These are phyloP conservation scores for Cryphonectria parasitica DNA, from an alignment of 2,329 filamentous ascomycete species.

Conservation along the genomic window DNA sequence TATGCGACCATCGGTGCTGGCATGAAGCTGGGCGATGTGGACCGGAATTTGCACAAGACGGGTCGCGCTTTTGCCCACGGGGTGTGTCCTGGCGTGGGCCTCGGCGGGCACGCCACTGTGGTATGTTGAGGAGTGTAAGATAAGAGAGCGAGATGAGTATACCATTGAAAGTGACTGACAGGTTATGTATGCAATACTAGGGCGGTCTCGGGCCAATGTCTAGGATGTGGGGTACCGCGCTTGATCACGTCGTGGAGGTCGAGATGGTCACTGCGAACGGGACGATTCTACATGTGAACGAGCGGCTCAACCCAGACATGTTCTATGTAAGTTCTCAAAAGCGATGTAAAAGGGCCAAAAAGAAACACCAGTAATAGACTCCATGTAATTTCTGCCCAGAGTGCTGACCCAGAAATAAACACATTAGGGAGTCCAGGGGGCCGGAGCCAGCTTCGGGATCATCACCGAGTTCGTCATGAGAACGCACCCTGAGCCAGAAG, in stretches of 20 bases:
- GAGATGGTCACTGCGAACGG: conserved; percentile 62
- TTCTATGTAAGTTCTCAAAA: conserved; percentile 50
- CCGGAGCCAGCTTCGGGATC: conserved; percentile 60
- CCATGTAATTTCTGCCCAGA: background rate
- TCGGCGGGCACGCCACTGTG: conserved; percentile 62
- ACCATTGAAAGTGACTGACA: background rate
- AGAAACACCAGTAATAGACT: background rate
- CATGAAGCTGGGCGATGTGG: conserved; percentile 55
- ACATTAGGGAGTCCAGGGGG: conserved; percentile 55
- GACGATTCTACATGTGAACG: conserved; percentile 51
- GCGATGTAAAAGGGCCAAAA: no score
- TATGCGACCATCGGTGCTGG: conserved; percentile 60
- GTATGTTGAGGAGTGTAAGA: conserved; percentile 38
- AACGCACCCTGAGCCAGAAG: conserved; percentile 59
- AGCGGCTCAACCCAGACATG: conserved; percentile 53
- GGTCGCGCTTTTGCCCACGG: conserved; percentile 63
- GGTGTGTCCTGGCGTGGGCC: conserved; percentile 61
- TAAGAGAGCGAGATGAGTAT: background rate
- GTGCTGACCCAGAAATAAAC: background rate
- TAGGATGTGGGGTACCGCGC: conserved; percentile 60
- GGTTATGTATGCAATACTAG: conserved; percentile 36
- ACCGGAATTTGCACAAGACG: conserved; percentile 53
- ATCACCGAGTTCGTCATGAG: conserved; percentile 60
- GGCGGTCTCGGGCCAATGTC: conserved; percentile 63
- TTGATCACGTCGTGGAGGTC: conserved; percentile 59